Percentiles rank a stretch among this genome's conserved stretches.
Conservation (phyloP, 805 yeast species). For the Yarrowia alimentaria region DNA sequence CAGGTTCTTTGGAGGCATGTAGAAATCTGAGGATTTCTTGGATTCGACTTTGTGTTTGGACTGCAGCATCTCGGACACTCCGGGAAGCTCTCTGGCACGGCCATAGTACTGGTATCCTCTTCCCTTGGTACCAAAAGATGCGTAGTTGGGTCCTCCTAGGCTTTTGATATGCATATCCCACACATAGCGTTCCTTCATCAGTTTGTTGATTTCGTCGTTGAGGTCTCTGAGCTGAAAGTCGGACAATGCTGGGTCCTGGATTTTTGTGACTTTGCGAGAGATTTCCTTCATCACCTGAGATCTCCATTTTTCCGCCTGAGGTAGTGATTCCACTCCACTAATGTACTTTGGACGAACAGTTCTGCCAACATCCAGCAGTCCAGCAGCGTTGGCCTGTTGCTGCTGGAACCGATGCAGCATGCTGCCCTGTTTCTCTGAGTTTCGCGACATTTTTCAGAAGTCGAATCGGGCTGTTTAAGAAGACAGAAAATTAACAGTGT, state of each 20-base stretch:
- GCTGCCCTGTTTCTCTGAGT: slow-evolving; percentile 72
- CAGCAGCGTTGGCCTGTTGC: slow-evolving; percentile 57
- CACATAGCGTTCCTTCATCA: slow-evolving; percentile 62
- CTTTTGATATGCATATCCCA: slow-evolving; percentile 77
- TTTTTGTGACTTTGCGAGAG: slow-evolving; percentile 54
- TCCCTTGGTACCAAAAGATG: slow-evolving; percentile 37
- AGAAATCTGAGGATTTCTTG: slow-evolving; percentile 28
- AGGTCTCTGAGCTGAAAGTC: slow-evolving; percentile 66
- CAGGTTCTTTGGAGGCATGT: slow-evolving; percentile 30
- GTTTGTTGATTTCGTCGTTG: slow-evolving; percentile 69
- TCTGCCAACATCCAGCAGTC: slow-evolving; percentile 56
- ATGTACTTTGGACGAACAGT: slow-evolving; percentile 62
- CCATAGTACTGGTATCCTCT: slow-evolving; percentile 77
- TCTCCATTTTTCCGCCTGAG: slow-evolving; percentile 73
- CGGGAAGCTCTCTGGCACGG: slow-evolving; percentile 76
- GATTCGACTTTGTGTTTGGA: slow-evolving; percentile 36
- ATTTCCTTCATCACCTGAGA: slow-evolving; percentile 61
- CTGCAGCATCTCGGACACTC: slow-evolving; percentile 53
- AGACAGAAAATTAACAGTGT: no score
- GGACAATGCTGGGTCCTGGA: slow-evolving; percentile 60
- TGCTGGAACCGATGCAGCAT: slow-evolving; percentile 64
- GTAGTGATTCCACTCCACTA: slow-evolving; percentile 50
- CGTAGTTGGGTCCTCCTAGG: slow-evolving; percentile 72
- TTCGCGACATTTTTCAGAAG: slow-evolving; percentile 71
- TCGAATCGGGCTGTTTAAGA: no score